Percentiles rank a stretch among this genome's conserved stretches.
Conservation (phyloP, 129 eudicot genomes). For the carrot (Daucus carota) region DH1_v3.0 NC_030384.2:26304501-26305000, state of each 20-base stretch:
- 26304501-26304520: not conserved
- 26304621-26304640: not conserved
- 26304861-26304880: conserved; percentile 79
- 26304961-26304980: conserved; percentile 38
- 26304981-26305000: conserved; percentile 79
- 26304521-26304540: not conserved
- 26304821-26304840: conserved; percentile 95
- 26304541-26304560: not conserved
- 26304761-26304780: conserved; percentile 83
- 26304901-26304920: not conserved
- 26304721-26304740: not conserved
- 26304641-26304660: not conserved
- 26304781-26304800: conserved; percentile 57
- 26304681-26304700: not conserved
- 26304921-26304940: not conserved
- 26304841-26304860: conserved; percentile 91
- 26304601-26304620: not conserved
- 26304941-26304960: conserved; percentile 10
- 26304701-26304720: not conserved
- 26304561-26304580: too few relatives aligned
- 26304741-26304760: conserved; percentile 43
- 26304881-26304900: conserved; percentile 53
- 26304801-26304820: conserved; percentile 74
- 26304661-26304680: not conserved
- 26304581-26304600: not conserved